Evolutionary conservation across 1,139 yeast species (phyloP).

Genomic region (Candida dubliniensis): DNA sequence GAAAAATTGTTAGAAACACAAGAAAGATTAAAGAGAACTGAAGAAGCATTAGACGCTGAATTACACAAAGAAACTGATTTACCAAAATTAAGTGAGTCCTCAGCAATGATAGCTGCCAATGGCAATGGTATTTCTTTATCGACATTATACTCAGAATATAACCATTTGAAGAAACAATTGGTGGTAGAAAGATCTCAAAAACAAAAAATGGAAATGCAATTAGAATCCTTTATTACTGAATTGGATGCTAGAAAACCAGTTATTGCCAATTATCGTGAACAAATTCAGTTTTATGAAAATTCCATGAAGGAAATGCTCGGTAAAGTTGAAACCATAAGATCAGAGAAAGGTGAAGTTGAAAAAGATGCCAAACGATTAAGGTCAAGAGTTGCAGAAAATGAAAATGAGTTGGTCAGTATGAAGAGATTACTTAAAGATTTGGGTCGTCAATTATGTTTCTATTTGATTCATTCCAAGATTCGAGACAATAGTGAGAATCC

Average conservation of each 20-base stretch:
- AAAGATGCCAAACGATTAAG: slow-evolving; percentile 36
- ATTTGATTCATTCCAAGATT: slow-evolving; percentile 66
- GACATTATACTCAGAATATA: slow-evolving; percentile 67
- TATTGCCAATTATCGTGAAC: slow-evolving; percentile 62
- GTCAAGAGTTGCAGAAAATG: slow-evolving; percentile 29
- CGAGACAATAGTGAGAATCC: slow-evolving; percentile 55
- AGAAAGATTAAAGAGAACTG: slow-evolving; percentile 40
- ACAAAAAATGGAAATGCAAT: slow-evolving; percentile 65
- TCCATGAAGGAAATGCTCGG: slow-evolving; percentile 42
- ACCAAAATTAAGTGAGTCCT: slow-evolving; percentile 38
- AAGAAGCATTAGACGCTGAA: slow-evolving; percentile 44
- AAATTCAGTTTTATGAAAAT: slow-evolving; percentile 46
- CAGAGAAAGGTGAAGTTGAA: slow-evolving; percentile 44
- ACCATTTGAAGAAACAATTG: slow-evolving; percentile 63
- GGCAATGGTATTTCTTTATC: slow-evolving; percentile 69
- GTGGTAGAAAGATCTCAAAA: slow-evolving; percentile 72
- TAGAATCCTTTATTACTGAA: slow-evolving; percentile 71
- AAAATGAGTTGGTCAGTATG: slow-evolving; percentile 44
- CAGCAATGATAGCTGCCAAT: slow-evolving; percentile 47
- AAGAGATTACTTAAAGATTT: slow-evolving; percentile 66
- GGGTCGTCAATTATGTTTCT: slow-evolving; percentile 74
- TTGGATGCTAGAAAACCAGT: slow-evolving; percentile 80
- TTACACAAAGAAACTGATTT: slow-evolving; percentile 42
- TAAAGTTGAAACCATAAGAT: slow-evolving; percentile 37
- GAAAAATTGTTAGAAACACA: slow-evolving; percentile 37